A percentile compares a stretch with the other conserved stretches of the same genome.
phyloP scores from a whole-genome alignment of 257 asterid species.

The Jasminum sambac region DNA sequence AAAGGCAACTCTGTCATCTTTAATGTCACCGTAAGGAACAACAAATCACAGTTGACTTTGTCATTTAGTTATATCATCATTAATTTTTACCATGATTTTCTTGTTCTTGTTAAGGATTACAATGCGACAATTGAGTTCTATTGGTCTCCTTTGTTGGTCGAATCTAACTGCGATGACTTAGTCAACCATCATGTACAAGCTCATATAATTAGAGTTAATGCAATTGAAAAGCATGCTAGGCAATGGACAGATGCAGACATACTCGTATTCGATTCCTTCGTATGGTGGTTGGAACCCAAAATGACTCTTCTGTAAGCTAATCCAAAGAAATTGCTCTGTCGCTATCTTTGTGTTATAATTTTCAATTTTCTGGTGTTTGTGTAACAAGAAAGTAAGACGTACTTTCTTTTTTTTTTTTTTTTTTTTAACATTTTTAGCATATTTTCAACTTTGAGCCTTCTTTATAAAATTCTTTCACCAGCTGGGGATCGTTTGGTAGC shows the following conservation, averaged over 20 bases:
- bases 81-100: no score
- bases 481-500: slow-evolving; percentile 54
- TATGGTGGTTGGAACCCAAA: slow-evolving; percentile 43
- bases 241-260: slow-evolving; percentile 51
- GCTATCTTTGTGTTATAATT: no score
- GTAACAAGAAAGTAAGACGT: no score
- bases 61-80: no score
- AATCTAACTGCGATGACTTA: slow-evolving; percentile 46
- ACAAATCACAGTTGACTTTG: no score
- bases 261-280: slow-evolving; percentile 41
- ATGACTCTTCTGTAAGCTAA: slow-evolving; percentile 34
- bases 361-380: no score
- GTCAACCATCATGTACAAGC: slow-evolving; percentile 30
- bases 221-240: slow-evolving; percentile 50
- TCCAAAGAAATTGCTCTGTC: no score
- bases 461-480: not conserved
- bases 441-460: no score
- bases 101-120: slow-evolving; percentile 30
- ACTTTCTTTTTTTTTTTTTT: no score
- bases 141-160: slow-evolving; percentile 53
- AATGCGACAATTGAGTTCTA: slow-evolving; percentile 48
- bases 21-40: slow-evolving; percentile 24
- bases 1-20: slow-evolving; percentile 11
- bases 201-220: slow-evolving; percentile 32
- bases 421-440: no score